Base-by-base conservation (phyloP, 257 asterid species). In the Salvia hispanica region DNA sequence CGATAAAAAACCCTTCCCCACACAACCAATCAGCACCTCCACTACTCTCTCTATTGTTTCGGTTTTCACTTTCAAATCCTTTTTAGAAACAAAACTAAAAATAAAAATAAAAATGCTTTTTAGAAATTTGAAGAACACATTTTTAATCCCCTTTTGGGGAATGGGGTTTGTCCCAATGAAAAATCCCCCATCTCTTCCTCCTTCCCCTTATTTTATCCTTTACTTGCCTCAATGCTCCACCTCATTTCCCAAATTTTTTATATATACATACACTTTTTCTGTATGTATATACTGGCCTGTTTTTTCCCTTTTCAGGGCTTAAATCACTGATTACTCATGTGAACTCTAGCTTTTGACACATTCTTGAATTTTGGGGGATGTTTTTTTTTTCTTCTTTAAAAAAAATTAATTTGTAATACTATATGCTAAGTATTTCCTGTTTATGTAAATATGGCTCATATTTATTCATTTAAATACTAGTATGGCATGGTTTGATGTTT, bases 181-280 rank as follows among this genome's bases (percentile, higher is more conserved):
- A 73, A 66, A 73, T 50, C 78, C 69, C 50, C 68, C 53, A 39
- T 8, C 43, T 7, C 59, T 25, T 56, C 25, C 67, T 62, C 18
- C 18, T 54, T 75, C 31, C 31, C 31, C 1, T 25, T 74, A 63
- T 76, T 61, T 62, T 70, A 70, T 70, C 53, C 58, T 42, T 44
- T 58, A 63, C 62, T 78, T 69, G 56, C 80, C 83, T 72, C 73
- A 78, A 78, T 76, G 84, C 78, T 64, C 78, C 81, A 77, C 76
- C 67, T 45, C 58, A 58, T 56, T 72, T 58, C 69, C 67, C n/a
- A n/a, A 55, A 51, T 45, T 68, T 48, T 63, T 10, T 54, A 39
- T 66, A 13, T 64, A 7, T 40, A 37, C 50, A 8, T 40, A 64
- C 60, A 54, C 25, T 15, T 36, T 69, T 46, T 39, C 14, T 50